Evolutionary conservation across 345 rosid species (phyloP), one percentile per base, ranked within the genome.

Genomic region (Syzygium jambos): DNA sequence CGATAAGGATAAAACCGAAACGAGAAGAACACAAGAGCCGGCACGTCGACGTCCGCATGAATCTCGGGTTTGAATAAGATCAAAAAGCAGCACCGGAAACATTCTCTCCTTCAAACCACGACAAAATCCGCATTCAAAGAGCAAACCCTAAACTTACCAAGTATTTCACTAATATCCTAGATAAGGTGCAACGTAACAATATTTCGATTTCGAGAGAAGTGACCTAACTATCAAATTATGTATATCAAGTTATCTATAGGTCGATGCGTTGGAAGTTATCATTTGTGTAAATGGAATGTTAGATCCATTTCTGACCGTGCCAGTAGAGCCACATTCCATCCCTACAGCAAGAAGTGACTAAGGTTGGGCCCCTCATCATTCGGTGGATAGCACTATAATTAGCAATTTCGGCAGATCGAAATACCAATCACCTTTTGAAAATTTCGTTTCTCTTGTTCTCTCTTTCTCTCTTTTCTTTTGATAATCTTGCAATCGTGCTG

Each of bases 21-120:
- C 5, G 19, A 73, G 27, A 38, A 73, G 41, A 63, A 46, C 46
- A 17, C 22, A 34, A 30, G 46, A 68, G 46, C 5, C 46, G 2
- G 46, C 25, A 17, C 0, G 0, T 38, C 0, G 1, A 19, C 8
- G 1, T 21, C 25, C 27, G 0, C 82, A 73, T 38, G 27, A 38
- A 73, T 38, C 49, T 73, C 49, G 1, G 0, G 49, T 11, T 73
- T 19, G 1, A 73, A 73, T 38, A 11, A 73, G 82, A 38, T 38
- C 8, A 21, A 38, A 38, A 38, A 43, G 46, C 46, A 43, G 49
- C 49, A 19, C 0, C 0, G 0, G 43, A 65, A 30, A 65, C 9
- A 65, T 8, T 65, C 0, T 15, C 38, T 13, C 38, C 73, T n/a
- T 61, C 73, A n/a, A 13, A n/a, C 0, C 5, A n/a, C 19, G 5